A percentile compares a stretch with the other conserved stretches of the same genome.
These are phyloP conservation scores for Corinectria fuckeliana DNA, from an alignment of 2,329 filamentous ascomycete species.

Conservation along the genomic window DNA sequence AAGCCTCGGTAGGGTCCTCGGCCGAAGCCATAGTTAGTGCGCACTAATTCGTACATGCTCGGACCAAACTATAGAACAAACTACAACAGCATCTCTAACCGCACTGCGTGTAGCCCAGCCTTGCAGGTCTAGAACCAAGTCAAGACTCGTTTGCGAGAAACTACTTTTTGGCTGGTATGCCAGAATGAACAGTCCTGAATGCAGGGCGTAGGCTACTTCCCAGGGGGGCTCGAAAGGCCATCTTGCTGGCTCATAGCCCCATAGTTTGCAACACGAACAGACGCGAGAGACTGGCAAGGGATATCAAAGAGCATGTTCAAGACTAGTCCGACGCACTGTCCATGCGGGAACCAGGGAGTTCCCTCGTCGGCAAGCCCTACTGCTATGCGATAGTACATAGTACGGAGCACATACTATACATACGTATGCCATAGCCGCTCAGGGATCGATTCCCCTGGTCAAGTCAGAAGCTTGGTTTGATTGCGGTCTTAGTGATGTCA, in stretches of 20 bases:
- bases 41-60: not conserved
- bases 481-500: conserved; percentile 5
- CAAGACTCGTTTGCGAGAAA: conserved; percentile 15
- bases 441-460: conserved; percentile 17
- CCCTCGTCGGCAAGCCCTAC: conserved; percentile 27
- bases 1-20: conserved; percentile 11
- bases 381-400: not conserved
- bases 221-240: not conserved
- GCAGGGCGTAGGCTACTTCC: conserved; percentile 3
- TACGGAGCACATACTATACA: no score
- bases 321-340: conserved; percentile 25
- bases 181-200: not conserved
- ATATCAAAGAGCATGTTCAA: not conserved
- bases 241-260: conserved; percentile 14
- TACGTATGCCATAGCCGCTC: conserved; percentile 9
- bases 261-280: conserved; percentile 22
- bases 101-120: not conserved
- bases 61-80: not conserved
- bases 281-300: conserved; percentile 17
- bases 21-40: conserved; percentile 3
- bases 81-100: not conserved
- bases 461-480: conserved; percentile 22
- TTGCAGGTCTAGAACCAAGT: conserved; percentile 24
- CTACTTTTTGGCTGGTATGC: conserved; percentile 6
- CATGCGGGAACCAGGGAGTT: conserved; percentile 33